phyloP scores from a whole-genome alignment of 495 filamentous ascomycete genomes.

The Aspergillus ostianus region DNA sequence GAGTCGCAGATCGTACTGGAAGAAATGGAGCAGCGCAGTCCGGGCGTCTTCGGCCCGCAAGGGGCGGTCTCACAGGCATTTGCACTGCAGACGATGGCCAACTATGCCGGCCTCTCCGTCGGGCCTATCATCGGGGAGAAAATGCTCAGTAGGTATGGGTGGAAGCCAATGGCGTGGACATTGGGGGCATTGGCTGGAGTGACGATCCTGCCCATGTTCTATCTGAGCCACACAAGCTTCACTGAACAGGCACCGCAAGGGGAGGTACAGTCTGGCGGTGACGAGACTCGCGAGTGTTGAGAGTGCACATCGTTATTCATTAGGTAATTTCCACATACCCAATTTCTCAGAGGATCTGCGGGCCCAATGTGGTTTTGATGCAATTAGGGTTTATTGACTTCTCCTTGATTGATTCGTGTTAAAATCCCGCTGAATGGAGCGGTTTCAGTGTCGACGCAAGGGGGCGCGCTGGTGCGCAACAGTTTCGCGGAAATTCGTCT shows the following conservation, averaged over 20 bases:
- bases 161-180: slow-evolving; percentile 20
- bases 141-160: slow-evolving; percentile 18
- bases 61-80: slow-evolving; percentile 58
- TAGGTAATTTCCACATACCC: neutral
- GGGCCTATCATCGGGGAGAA: slow-evolving; percentile 19
- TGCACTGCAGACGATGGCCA: slow-evolving; percentile 51
- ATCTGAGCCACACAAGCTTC: slow-evolving; percentile 11
- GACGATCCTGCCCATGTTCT: slow-evolving; percentile 23
- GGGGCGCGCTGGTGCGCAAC: no score
- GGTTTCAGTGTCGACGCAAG: neutral
- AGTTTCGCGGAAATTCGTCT: neutral
- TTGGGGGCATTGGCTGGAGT: slow-evolving; percentile 22
- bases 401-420: neutral
- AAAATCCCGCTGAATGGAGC: neutral
- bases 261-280: neutral
- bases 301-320: neutral
- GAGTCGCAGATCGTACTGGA: slow-evolving; percentile 64
- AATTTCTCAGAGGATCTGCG: neutral
- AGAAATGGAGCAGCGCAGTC: slow-evolving; percentile 51
- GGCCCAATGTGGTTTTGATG: no score
- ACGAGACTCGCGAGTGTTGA: neutral
- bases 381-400: neutral
- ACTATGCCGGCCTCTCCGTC: slow-evolving; percentile 18
- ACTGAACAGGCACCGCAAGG: neutral
- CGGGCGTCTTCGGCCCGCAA: slow-evolving; percentile 45